Conservation (phyloP, 441 rosid species). For the Euphorbia celastroides region DNA sequence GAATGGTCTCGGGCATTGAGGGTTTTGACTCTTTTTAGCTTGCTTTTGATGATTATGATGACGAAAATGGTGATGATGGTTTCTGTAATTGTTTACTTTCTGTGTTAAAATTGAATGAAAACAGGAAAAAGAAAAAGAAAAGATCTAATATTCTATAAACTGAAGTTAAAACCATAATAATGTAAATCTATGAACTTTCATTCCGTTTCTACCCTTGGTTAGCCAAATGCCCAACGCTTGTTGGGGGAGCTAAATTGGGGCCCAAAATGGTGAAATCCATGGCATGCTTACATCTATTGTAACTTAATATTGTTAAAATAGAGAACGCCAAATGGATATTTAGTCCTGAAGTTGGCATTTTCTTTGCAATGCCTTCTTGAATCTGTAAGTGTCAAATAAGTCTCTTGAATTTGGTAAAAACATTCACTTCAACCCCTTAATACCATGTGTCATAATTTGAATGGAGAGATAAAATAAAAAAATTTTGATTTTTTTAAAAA, state of each 20-base stretch:
- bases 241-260: background rate
- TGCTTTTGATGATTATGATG: slow-evolving; percentile 12
- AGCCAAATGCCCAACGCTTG: background rate
- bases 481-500: no score
- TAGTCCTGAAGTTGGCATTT: no score
- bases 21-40: slow-evolving; percentile 38
- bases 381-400: no score
- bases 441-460: no score
- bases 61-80: slow-evolving; percentile 7
- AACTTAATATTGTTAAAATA: background rate
- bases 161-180: background rate
- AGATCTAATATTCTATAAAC: background rate
- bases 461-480: no score
- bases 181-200: background rate
- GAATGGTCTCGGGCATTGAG: slow-evolving; percentile 22
- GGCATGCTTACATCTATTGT: no score
- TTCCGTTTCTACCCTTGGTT: slow-evolving; percentile 4
- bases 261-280: background rate
- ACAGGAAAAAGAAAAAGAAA: background rate
- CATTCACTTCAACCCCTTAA: no score
- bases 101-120: background rate
- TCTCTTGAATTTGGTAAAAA: no score
- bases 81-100: slow-evolving; percentile 6
- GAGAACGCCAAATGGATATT: background rate
- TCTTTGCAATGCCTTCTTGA: no score